phyloP scores from a whole-genome alignment of 768 basidiomycete genomes.

The Cantharellus cinnabarinus region DNA sequence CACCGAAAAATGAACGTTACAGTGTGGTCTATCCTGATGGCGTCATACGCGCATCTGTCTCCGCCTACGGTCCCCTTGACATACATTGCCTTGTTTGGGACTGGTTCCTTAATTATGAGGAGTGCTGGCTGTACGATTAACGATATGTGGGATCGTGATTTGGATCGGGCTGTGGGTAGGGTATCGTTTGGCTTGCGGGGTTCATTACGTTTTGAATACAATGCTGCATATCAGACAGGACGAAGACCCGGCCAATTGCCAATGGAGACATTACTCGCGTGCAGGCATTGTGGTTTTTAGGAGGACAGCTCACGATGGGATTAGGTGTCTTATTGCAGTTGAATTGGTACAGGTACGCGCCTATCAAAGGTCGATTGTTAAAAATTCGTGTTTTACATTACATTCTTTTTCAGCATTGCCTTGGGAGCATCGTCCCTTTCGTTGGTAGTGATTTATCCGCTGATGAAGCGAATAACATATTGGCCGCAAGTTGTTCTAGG shows the following conservation, averaged over 20 bases:
- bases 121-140: constrained; percentile 98
- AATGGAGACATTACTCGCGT: constrained; percentile 52
- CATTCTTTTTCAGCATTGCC: constrained; percentile 38
- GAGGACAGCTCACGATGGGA: constrained; percentile 59
- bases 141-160: constrained; percentile 90
- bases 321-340: constrained; percentile 73
- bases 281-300: constrained; percentile 68
- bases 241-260: constrained; percentile 73
- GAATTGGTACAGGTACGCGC: constrained; percentile 77
- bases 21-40: constrained; percentile 99
- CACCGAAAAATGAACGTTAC: not conserved
- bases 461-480: constrained; percentile 93
- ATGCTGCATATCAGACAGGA: constrained; percentile 39
- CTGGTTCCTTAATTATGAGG: constrained; percentile 87
- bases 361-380: no score
- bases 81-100: constrained; percentile 66
- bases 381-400: not conserved
- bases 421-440: constrained; percentile 83
- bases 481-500: constrained; percentile 96
- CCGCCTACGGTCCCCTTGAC: constrained; percentile 49
- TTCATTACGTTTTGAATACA: not conserved
- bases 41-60: constrained; percentile 54
- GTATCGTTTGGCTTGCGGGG: constrained; percentile 1
- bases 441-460: constrained; percentile 73
- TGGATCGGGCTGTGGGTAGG: constrained; percentile 82